phyloP scores from a whole-genome alignment of 768 basidiomycete species.

The Hebeloma cylindrosporum region DNA sequence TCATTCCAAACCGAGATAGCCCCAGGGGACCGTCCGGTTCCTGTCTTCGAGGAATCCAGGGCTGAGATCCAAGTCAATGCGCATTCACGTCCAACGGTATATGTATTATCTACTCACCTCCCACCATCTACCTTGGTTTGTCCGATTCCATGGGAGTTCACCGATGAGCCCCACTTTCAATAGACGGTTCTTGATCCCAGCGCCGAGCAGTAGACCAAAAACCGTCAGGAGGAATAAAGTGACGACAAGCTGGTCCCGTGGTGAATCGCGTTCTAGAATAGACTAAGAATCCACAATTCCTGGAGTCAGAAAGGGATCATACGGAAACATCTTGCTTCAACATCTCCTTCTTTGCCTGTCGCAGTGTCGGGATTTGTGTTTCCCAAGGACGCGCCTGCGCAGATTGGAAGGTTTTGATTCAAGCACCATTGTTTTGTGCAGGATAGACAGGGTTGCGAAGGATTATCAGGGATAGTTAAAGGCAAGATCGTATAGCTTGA shows the following conservation, averaged over 20 bases:
- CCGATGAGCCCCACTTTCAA: constrained; percentile 70
- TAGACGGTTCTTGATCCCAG: constrained; percentile 83
- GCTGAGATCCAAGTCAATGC: constrained; percentile 21
- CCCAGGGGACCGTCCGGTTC: constrained; percentile 42
- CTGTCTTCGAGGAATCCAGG: constrained; percentile 56
- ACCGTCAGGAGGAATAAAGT: constrained; percentile 88
- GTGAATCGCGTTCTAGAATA: constrained; percentile 83
- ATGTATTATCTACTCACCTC: constrained; percentile 53
- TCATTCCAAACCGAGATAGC: constrained; percentile 46
- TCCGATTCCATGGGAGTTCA: constrained; percentile 54
- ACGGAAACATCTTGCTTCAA: constrained; percentile 96
- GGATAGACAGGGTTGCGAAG: constrained; percentile 86
- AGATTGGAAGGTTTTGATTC: constrained; percentile 86
- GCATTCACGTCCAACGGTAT: constrained; percentile 2
- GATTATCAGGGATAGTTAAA: constrained; percentile 77
- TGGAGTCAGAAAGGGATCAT: constrained; percentile 33
- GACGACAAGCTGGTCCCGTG: constrained; percentile 92
- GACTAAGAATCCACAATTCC: constrained; percentile 9
- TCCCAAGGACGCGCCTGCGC: constrained; percentile 76
- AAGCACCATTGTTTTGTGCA: constrained; percentile 97
- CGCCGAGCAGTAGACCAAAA: constrained; percentile 80
- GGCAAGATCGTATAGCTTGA: constrained; percentile 85
- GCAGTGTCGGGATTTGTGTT: constrained; percentile 91
- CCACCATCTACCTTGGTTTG: constrained; percentile 72
- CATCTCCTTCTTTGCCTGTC: constrained; percentile 93